phyloP scores from a whole-genome alignment of 371 early-diverging fungal genomes.

The Saksenaea oblongispora region DNA sequence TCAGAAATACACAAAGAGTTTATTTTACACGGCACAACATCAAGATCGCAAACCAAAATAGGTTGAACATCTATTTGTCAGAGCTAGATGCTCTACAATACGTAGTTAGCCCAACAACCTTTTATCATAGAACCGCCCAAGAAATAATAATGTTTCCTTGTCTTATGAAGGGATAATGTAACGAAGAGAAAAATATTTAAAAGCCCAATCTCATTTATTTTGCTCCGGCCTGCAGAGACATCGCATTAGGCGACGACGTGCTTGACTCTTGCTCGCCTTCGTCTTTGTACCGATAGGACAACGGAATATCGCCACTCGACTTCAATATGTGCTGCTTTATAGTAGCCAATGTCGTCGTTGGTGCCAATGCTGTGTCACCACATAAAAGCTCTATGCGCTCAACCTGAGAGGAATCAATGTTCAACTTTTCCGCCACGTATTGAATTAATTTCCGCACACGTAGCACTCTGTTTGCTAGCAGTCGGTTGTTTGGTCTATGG shows the following conservation, averaged over 20 bases:
- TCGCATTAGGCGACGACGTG: background rate
- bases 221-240: conserved; percentile 6
- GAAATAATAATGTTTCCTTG: too few species aligned
- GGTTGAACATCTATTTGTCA: too few species aligned
- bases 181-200: background rate
- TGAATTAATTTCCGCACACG: conserved; percentile 81
- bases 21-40: too few species aligned
- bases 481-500: conserved; percentile 61
- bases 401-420: conserved; percentile 21
- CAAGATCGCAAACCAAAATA: too few species aligned
- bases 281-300: conserved; percentile 60
- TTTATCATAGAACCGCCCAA: too few species aligned
- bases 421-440: conserved; percentile 81
- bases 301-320: conserved; percentile 74
- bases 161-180: background rate
- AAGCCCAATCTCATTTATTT: background rate
- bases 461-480: conserved; percentile 86
- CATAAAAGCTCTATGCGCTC: conserved; percentile 72
- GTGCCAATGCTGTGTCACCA: conserved; percentile 69
- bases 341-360: conserved; percentile 82
- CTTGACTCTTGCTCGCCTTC: conserved; percentile 6
- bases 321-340: conserved; percentile 86
- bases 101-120: too few species aligned
- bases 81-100: too few species aligned
- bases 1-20: too few species aligned